These are phyloP conservation scores for Globisporangium middletonii DNA, from an alignment of 352 stramenopile genomes.

Conservation along the genomic window DNA sequence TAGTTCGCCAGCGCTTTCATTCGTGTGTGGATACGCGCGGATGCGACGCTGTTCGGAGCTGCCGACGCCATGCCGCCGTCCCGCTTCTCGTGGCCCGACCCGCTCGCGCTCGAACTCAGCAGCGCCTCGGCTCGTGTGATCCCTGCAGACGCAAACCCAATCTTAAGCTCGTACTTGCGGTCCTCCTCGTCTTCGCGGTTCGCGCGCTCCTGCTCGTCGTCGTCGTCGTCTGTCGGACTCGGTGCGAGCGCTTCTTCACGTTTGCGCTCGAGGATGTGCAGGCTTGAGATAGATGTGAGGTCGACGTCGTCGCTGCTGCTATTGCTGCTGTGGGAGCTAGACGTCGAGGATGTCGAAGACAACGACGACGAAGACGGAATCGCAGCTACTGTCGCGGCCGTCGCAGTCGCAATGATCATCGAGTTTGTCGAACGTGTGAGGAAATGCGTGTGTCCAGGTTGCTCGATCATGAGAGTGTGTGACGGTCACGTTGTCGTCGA, in stretches of 20 bases:
- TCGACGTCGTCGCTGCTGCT: conserved; percentile 16
- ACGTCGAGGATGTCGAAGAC: not conserved
- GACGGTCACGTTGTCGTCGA: not conserved
- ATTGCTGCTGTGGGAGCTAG: conserved; percentile 4
- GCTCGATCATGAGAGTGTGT: conserved; percentile 8
- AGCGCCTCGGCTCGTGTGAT: conserved; percentile 1
- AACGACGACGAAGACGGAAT: conserved; percentile 2
- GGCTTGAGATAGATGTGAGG: conserved; percentile 4
- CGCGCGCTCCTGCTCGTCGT: not conserved
- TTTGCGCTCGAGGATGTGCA: conserved; percentile 8
- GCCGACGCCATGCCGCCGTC: conserved; percentile 7
- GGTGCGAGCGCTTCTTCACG: conserved; percentile 8
- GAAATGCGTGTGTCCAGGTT: conserved; percentile 6
- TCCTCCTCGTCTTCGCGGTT: conserved; percentile 18
- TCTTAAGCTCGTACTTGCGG: conserved; percentile 35
- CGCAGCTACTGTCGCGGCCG: conserved; percentile 2
- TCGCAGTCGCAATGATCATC: conserved; percentile 4
- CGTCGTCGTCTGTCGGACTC: conserved; percentile 10
- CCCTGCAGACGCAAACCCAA: conserved; percentile 19
- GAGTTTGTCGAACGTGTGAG: conserved; percentile 1
- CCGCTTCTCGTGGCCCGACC: conserved; percentile 8
- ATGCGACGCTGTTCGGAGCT: conserved; percentile 3
- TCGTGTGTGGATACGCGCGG: conserved; percentile 22
- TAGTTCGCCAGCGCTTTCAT: conserved; percentile 39
- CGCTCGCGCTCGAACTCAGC: conserved; percentile 5